phyloP scores from a whole-genome alignment of 805 yeast species.

The Nakazawaea populi region DNA sequence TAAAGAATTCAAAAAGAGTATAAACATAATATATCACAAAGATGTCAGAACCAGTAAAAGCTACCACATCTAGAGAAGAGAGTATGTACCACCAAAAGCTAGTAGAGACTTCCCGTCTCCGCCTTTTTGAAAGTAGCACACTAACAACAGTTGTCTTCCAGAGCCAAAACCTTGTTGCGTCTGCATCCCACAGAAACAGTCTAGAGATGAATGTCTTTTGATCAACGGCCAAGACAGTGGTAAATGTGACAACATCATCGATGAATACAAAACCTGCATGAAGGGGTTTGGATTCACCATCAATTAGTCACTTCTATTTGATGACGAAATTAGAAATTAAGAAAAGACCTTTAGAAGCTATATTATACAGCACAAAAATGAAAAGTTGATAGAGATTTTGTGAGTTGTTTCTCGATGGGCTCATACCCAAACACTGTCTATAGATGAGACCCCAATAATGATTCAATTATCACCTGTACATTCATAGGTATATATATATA shows the following conservation, averaged over 20 bases:
- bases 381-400: too few relatives aligned
- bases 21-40: neutral
- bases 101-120: too few relatives aligned
- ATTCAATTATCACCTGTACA: too few relatives aligned
- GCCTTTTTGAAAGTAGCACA: too few relatives aligned
- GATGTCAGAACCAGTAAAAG: neutral
- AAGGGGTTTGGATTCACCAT: constrained; percentile 79
- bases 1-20: neutral
- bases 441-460: too few relatives aligned
- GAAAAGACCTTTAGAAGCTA: too few relatives aligned
- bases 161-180: constrained; percentile 96
- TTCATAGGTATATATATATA: too few relatives aligned
- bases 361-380: too few relatives aligned
- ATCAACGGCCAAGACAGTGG: constrained; percentile 78
- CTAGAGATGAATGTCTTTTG: constrained; percentile 83
- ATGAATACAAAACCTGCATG: constrained; percentile 82
- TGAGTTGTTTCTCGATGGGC: too few relatives aligned
- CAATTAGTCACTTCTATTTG: constrained; percentile 14
- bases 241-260: constrained; percentile 69
- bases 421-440: too few relatives aligned
- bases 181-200: constrained; percentile 75
- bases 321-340: too few relatives aligned
- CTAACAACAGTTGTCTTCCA: neutral
- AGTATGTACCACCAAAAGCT: neutral
- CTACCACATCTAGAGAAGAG: neutral